phyloP scores from a whole-genome alignment of 768 basidiomycete genomes.

The Termitomyces heimii region DNA sequence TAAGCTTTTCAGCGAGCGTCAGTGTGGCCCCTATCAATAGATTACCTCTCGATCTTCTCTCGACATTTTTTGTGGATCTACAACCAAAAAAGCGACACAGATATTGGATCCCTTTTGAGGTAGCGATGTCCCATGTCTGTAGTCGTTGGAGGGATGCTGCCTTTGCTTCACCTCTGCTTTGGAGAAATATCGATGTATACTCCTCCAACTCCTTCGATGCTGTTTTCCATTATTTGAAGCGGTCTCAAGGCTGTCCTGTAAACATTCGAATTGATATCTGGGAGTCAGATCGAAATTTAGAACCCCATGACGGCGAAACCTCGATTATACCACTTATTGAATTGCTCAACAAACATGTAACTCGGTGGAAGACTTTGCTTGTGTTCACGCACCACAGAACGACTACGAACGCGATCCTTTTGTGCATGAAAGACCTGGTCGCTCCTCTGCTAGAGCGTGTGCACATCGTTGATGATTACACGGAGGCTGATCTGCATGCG shows the following conservation, averaged over 20 bases:
- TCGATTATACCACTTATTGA: conserved; percentile 12
- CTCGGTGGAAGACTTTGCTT: conserved; percentile 21
- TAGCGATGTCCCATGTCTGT: conserved; percentile 38
- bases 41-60: conserved; percentile 26
- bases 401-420: conserved; percentile 18
- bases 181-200: conserved; percentile 30
- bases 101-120: conserved; percentile 25
- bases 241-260: conserved; percentile 23
- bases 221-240: conserved; percentile 21
- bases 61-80: conserved; percentile 20
- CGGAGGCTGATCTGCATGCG: not conserved
- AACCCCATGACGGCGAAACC: conserved; percentile 1
- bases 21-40: conserved; percentile 5
- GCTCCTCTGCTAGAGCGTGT: conserved; percentile 23
- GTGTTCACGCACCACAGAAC: conserved; percentile 18
- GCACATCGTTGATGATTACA: conserved; percentile 11
- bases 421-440: conserved; percentile 11
- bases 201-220: conserved; percentile 19
- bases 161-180: conserved; percentile 28
- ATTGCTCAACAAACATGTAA: conserved; percentile 14
- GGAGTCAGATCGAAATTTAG: conserved; percentile 15
- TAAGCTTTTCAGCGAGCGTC: not conserved
- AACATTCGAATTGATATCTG: conserved; percentile 27
- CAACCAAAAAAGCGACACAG: conserved; percentile 16
- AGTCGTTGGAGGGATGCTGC: conserved; percentile 32